Base-by-base conservation (phyloP, 352 stramenopile genomes). In the Globisporangium abappressorium region DNA sequence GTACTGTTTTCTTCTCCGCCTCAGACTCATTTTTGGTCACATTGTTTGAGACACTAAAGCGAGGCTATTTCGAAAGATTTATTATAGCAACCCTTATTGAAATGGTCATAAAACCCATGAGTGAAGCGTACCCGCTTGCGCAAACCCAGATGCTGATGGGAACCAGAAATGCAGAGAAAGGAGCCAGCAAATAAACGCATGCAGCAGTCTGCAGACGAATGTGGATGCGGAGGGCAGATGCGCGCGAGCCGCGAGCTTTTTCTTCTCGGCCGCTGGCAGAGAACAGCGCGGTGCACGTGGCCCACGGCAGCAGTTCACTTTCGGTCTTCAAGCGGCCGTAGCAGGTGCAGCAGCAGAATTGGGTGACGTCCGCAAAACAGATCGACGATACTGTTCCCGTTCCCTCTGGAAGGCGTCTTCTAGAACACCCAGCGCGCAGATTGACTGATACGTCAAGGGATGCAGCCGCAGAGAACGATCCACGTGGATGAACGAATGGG, bases 91-190 rank as follows among this genome's bases (percentile, higher is more conserved):
- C 24, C 24, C 14, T 3, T 57, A 57, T 57, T n/a, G 2, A 8
- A n/a, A 11, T 57, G 0, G n/a, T 14, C 3, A 30, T 38, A 15
- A 22, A 30, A 1, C 0, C 36, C 11, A 3, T 30, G n/a, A 18
- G 5, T 56, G 38, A n/a, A 18, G 18, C 26, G 15, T 8, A 26
- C 14, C 57, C 34, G 26, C 33, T 57, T 65, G 59, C 59, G 59
- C 59, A 65, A 65, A 57, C 59, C 41, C 54, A 22, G 18, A 41
- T 20, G 43, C 26, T 9, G 43, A 57, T 46, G 59, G 26, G 57
- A 65, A 65, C 59, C 26, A 65, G 59, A 65, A 46, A 46, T 57
- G 59, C 59, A 57, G 43, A 57, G 36, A 56, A 38, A 65, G 41
- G 47, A 65, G 59, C 59, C 59, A 65, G 59, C 22, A 64, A 20